These are phyloP conservation scores for Ilex asprella DNA, from an alignment of 257 asterid species.

Conservation along the genomic window DNA sequence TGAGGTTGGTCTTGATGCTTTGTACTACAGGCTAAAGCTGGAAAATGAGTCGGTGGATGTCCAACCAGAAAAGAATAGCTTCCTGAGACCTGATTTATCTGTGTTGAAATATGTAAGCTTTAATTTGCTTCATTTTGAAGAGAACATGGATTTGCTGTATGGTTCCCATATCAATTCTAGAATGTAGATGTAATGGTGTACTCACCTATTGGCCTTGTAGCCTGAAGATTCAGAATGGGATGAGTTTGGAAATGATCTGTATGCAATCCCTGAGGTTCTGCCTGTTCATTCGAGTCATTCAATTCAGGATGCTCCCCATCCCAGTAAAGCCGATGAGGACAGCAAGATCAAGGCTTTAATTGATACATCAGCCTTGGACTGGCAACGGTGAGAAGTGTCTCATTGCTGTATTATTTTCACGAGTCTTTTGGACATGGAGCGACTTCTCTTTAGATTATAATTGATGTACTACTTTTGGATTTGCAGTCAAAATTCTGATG, in stretches of 20 bases:
- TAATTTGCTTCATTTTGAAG: conserved; percentile 8
- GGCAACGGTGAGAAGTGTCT: conserved; percentile 69
- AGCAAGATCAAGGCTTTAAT: conserved; percentile 85
- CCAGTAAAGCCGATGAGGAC: conserved; percentile 92
- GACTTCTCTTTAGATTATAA: conserved; percentile 9
- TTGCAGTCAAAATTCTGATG: conserved; percentile 79
- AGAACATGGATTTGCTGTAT: too few species aligned
- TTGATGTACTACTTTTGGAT: conserved; percentile 1
- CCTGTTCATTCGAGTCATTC: conserved; percentile 41
- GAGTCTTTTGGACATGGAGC: background rate
- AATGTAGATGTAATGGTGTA: background rate
- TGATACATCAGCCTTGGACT: conserved; percentile 93
- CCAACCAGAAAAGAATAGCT: conserved; percentile 52
- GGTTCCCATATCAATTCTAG: too few species aligned
- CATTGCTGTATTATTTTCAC: background rate
- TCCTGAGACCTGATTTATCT: conserved; percentile 51
- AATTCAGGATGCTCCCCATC: conserved; percentile 51
- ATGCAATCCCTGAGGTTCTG: conserved; percentile 64
- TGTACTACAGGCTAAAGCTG: conserved; percentile 2
- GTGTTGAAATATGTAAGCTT: conserved; percentile 62
- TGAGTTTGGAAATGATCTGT: conserved; percentile 87
- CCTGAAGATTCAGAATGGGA: conserved; percentile 84
- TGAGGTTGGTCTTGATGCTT: too few species aligned
- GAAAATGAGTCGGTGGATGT: conserved; percentile 30
- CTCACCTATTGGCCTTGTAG: conserved; percentile 39